Evolutionary conservation across 75 land plant genomes (phyloP).

Genomic region (Sequoia sempervirens): DNA sequence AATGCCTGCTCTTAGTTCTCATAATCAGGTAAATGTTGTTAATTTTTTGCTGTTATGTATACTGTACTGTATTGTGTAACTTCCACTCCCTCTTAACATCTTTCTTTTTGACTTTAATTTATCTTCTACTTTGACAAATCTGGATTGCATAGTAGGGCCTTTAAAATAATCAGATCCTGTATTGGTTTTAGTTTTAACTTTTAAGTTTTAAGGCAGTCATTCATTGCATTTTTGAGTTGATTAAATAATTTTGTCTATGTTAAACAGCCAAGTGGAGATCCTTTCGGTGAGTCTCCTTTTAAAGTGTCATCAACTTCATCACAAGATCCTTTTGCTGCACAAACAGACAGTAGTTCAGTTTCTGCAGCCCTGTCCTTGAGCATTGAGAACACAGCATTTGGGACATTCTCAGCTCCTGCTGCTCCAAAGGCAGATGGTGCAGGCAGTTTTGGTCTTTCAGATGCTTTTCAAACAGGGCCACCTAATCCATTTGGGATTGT

Average conservation of each 20-base stretch:
- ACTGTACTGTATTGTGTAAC: not conserved
- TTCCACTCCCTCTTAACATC: too few species aligned
- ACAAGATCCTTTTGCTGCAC: conserved; percentile 21
- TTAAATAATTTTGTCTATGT: not conserved
- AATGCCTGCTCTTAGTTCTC: conserved; percentile 7
- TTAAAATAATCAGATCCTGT: not conserved
- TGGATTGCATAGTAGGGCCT: not conserved
- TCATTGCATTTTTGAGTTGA: not conserved
- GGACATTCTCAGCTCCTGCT: not conserved
- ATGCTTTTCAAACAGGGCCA: conserved; percentile 7
- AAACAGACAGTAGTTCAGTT: conserved; percentile 16
- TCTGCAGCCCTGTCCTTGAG: conserved; percentile 20
- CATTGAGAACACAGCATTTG: not conserved
- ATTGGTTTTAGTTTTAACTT: not conserved
- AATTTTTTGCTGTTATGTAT: not conserved
- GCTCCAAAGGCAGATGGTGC: not conserved
- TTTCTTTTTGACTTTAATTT: not conserved
- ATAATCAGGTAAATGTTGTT: not conserved
- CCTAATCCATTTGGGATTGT: conserved; percentile 8
- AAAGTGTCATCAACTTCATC: conserved; percentile 44
- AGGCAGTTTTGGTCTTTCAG: conserved; percentile 4
- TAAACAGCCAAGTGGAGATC: conserved; percentile 57
- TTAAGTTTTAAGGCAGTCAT: not conserved
- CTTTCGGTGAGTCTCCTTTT: conserved; percentile 82
- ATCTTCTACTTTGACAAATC: not conserved